phyloP scores from a whole-genome alignment of 2,329 filamentous ascomycete genomes.

The Ceratocystis albifundus region DNA sequence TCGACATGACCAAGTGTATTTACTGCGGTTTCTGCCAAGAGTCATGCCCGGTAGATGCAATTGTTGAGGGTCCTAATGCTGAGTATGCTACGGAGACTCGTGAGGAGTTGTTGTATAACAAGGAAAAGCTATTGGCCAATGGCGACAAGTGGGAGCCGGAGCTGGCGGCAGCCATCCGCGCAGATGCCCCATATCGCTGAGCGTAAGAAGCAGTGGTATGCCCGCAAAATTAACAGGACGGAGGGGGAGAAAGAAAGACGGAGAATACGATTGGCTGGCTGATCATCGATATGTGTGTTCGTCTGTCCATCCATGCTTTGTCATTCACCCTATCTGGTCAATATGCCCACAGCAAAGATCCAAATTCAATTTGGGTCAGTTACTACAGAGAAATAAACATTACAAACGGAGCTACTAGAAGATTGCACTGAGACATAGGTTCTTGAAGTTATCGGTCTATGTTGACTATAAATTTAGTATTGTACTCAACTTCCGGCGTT shows the following conservation, averaged over 20 bases:
- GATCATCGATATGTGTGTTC: neutral
- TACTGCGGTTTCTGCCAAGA: slow-evolving; percentile 99
- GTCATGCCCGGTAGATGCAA: slow-evolving; percentile 95
- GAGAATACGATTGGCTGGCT: neutral
- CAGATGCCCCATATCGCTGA: slow-evolving; percentile 85
- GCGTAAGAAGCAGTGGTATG: slow-evolving; percentile 12
- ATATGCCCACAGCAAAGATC: slow-evolving; percentile 4
- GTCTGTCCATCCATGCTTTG: neutral
- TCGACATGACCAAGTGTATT: slow-evolving; percentile 99
- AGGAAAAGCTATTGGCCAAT: slow-evolving; percentile 81
- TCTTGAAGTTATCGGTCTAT: too few species aligned
- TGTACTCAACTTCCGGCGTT: too few species aligned
- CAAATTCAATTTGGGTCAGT: neutral
- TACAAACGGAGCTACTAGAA: too few species aligned
- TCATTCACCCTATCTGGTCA: slow-evolving; percentile 8
- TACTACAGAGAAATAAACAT: neutral
- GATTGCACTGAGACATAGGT: too few species aligned
- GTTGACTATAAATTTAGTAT: too few species aligned
- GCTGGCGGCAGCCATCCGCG: slow-evolving; percentile 79
- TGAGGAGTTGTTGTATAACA: slow-evolving; percentile 96
- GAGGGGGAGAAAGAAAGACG: neutral
- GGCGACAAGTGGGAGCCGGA: slow-evolving; percentile 98
- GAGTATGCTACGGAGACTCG: slow-evolving; percentile 57
- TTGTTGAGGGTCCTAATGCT: slow-evolving; percentile 51
- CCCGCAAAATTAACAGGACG: slow-evolving; percentile 1